Conservation (phyloP, 805 yeast species). For the Lachancea fermentati region DNA sequence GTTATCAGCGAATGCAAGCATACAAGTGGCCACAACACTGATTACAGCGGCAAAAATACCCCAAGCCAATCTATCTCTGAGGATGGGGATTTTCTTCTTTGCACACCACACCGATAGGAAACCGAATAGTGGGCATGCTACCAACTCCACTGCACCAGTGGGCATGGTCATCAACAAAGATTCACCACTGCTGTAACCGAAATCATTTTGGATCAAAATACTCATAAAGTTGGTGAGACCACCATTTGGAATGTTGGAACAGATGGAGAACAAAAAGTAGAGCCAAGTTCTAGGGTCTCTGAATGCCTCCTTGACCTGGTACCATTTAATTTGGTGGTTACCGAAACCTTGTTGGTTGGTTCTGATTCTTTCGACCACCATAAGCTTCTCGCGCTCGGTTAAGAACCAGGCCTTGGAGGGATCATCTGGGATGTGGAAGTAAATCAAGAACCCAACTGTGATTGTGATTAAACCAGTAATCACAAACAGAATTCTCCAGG, state of each 20-base stretch:
- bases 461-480: conserved; percentile 57
- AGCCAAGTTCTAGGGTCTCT: conserved; percentile 47
- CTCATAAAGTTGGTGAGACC: conserved; percentile 47
- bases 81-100: conserved; percentile 14
- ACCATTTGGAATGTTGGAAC: conserved; percentile 47
- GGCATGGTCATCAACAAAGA: conserved; percentile 43
- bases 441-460: conserved; percentile 42
- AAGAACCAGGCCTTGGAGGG: conserved; percentile 48
- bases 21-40: conserved; percentile 31
- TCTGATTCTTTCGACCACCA: conserved; percentile 49
- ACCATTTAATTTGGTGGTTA: conserved; percentile 46
- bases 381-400: conserved; percentile 39
- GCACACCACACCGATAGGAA: conserved; percentile 20
- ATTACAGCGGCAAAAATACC: conserved; percentile 30
- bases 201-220: conserved; percentile 38
- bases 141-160: conserved; percentile 41
- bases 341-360: conserved; percentile 55
- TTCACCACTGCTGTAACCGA: conserved; percentile 38
- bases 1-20: conserved; percentile 39
- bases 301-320: conserved; percentile 49
- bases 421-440: conserved; percentile 49
- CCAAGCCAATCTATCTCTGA: conserved; percentile 29
- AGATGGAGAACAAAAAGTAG: conserved; percentile 36
- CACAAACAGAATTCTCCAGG: conserved; percentile 60
- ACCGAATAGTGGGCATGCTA: conserved; percentile 33